Conservation (phyloP, 2,329 filamentous ascomycete genomes). For the Penicillium frequentans region DNA sequence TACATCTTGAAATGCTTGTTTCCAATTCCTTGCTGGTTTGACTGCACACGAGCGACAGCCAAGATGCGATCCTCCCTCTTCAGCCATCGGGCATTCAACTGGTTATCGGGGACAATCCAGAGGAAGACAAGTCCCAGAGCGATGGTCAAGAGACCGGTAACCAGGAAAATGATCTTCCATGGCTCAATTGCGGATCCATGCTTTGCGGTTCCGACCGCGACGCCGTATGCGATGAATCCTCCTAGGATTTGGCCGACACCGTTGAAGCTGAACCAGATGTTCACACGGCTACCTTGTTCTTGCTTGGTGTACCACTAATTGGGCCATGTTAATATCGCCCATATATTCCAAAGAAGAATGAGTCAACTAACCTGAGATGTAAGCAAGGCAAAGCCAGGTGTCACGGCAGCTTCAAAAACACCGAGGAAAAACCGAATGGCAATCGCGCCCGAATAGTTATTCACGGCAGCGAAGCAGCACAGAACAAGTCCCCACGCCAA, state of each 20-base stretch:
- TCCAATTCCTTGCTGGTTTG: conserved; percentile 74
- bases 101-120: conserved; percentile 59
- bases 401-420: conserved; percentile 67
- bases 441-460: conserved; percentile 61
- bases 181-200: conserved; percentile 60
- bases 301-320: conserved; percentile 68
- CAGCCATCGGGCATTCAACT: conserved; percentile 62
- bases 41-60: conserved; percentile 68
- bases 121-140: conserved; percentile 51
- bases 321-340: background rate
- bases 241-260: conserved; percentile 65
- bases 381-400: conserved; percentile 67
- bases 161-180: conserved; percentile 65
- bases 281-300: conserved; percentile 64
- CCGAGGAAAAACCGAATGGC: conserved; percentile 68
- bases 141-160: conserved; percentile 55
- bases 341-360: background rate
- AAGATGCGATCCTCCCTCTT: conserved; percentile 66
- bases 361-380: conserved; percentile 52
- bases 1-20: conserved; percentile 68
- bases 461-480: conserved; percentile 62
- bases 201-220: conserved; percentile 55
- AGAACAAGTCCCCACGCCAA: conserved; percentile 64
- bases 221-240: conserved; percentile 63
- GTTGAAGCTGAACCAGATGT: conserved; percentile 70